Evolutionary conservation across 371 early-diverging fungal genomes (phyloP).

Genomic region (Parasitella parasitica): DNA sequence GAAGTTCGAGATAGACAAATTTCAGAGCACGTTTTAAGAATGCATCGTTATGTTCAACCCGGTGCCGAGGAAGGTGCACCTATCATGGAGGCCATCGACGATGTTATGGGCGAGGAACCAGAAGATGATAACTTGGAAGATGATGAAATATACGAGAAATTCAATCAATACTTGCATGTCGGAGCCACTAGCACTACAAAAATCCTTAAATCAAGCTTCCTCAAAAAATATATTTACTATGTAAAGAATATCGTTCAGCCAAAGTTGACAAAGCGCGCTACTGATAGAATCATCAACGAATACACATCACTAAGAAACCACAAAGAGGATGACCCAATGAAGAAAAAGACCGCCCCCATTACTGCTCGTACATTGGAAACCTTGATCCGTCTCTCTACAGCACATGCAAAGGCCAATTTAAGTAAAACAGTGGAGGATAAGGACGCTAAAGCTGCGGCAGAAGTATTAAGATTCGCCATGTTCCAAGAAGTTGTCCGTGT

Average conservation of each 20-base stretch:
- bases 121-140: slow-evolving; percentile 56
- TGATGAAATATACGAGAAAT: slow-evolving; percentile 77
- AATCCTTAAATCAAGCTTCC: slow-evolving; percentile 72
- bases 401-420: slow-evolving; percentile 97
- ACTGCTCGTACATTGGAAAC: slow-evolving; percentile 99
- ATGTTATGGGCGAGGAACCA: slow-evolving; percentile 51
- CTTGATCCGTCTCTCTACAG: slow-evolving; percentile 97
- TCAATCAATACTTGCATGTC: slow-evolving; percentile 68
- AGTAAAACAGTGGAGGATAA: slow-evolving; percentile 76
- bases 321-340: slow-evolving; percentile 53
- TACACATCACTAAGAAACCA: slow-evolving; percentile 79
- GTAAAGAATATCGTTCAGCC: slow-evolving; percentile 78
- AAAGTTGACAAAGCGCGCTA: slow-evolving; percentile 68
- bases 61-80: slow-evolving; percentile 87
- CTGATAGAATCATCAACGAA: slow-evolving; percentile 74
- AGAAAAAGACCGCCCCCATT: slow-evolving; percentile 79
- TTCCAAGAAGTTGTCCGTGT: slow-evolving; percentile 81
- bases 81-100: slow-evolving; percentile 61
- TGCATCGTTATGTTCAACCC: slow-evolving; percentile 90
- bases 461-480: slow-evolving; percentile 86
- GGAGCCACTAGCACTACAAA: slow-evolving; percentile 54
- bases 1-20: slow-evolving; percentile 85
- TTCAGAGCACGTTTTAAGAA: slow-evolving; percentile 87
- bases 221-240: slow-evolving; percentile 86
- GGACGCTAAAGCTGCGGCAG: slow-evolving; percentile 87